Percentiles rank a stretch among this genome's conserved stretches.
phyloP scores from a whole-genome alignment of 768 basidiomycete genomes.

The Suillus subalutaceus region DNA sequence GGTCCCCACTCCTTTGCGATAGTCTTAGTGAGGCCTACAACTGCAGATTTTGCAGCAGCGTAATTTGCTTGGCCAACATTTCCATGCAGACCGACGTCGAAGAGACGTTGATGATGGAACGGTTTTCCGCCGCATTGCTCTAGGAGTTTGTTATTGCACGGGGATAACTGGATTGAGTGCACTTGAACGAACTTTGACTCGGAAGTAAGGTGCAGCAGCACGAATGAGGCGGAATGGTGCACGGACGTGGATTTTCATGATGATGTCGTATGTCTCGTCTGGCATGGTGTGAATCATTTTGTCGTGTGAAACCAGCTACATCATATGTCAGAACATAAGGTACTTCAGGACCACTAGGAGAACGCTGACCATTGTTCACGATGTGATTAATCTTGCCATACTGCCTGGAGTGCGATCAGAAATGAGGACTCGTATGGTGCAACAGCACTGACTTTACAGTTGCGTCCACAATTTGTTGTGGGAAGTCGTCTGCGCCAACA shows the following conservation, averaged over 20 bases:
- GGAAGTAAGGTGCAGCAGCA: conserved; percentile 84
- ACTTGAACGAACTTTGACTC: conserved; percentile 56
- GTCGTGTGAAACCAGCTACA: conserved; percentile 76
- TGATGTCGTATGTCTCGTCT: conserved; percentile 81
- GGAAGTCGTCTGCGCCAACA: conserved; percentile 83
- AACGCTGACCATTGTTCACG: conserved; percentile 70
- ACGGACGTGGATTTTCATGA: conserved; percentile 82
- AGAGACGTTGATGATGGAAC: conserved; percentile 81
- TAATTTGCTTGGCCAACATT: conserved; percentile 88
- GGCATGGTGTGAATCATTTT: conserved; percentile 88
- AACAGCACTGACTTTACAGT: conserved; percentile 65
- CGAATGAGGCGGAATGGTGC: conserved; percentile 86
- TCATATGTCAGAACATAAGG: conserved; percentile 1
- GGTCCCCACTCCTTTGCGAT: conserved; percentile 87
- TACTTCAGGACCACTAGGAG: neutral
- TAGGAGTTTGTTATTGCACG: conserved; percentile 26
- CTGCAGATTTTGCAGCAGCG: conserved; percentile 77
- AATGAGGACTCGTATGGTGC: neutral
- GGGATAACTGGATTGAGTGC: neutral
- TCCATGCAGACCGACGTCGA: conserved; percentile 80
- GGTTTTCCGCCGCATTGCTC: conserved; percentile 62
- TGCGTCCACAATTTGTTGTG: conserved; percentile 73
- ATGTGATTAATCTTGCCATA: conserved; percentile 89
- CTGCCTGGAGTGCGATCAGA: conserved; percentile 36
- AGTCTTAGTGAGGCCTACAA: conserved; percentile 82